Conservation (phyloP, 2,329 filamentous ascomycete genomes). For the Aspergillus sp. region DNA sequence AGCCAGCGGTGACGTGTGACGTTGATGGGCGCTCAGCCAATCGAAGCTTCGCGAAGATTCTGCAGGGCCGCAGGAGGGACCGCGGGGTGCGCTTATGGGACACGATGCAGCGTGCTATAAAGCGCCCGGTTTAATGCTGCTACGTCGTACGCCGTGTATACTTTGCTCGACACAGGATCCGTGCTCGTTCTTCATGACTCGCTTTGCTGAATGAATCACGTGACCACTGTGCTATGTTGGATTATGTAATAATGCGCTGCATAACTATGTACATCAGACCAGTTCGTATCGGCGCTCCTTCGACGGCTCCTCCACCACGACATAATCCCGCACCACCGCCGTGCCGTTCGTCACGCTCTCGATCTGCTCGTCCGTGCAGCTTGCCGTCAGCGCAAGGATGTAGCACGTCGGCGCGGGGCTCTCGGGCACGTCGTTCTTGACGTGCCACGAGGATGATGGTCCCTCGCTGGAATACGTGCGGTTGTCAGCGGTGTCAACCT, state of each 20-base stretch:
- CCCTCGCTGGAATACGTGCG: conserved; percentile 33
- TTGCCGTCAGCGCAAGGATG: conserved; percentile 28
- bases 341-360: conserved; percentile 37
- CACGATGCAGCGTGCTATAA: too few relatives aligned
- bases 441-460: conserved; percentile 33
- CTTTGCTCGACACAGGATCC: too few relatives aligned
- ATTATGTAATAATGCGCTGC: too few relatives aligned
- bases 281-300: background rate
- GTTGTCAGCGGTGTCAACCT: conserved; percentile 29
- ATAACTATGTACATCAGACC: background rate
- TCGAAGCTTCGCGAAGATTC: conserved; percentile 35
- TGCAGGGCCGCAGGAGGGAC: background rate
- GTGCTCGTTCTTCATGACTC: too few relatives aligned
- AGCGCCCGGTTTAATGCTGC: background rate
- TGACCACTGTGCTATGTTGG: too few relatives aligned
- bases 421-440: conserved; percentile 39
- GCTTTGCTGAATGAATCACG: too few relatives aligned
- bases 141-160: too few relatives aligned
- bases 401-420: conserved; percentile 40
- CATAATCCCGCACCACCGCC: conserved; percentile 41
- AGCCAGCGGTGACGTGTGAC: conserved; percentile 26
- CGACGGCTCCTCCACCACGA: conserved; percentile 28
- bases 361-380: conserved; percentile 40
- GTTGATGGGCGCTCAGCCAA: conserved; percentile 13
- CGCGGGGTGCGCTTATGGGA: too few relatives aligned